Percentiles rank a stretch among this genome's conserved stretches.
These are phyloP conservation scores for Backusella parvicylindrica DNA, from an alignment of 192 early-diverging fungal species.

Conservation along the genomic window DNA sequence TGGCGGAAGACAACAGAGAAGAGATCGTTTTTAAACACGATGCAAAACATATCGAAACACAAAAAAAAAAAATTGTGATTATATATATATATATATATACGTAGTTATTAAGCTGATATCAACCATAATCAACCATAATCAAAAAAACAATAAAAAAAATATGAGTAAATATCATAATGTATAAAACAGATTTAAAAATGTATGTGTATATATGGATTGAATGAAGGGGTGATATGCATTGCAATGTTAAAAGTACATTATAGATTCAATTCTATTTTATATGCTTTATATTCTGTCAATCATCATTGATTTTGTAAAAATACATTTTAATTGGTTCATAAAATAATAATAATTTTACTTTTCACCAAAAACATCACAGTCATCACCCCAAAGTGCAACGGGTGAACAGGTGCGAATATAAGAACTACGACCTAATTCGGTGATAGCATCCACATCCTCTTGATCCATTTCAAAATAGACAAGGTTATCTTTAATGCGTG, in stretches of 20 bases:
- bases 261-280: too few species aligned
- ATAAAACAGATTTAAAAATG: not conserved
- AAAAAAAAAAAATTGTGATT: not conserved
- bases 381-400: not conserved
- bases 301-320: not conserved
- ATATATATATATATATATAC: not conserved
- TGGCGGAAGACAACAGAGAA: slow-evolving; percentile 3
- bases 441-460: slow-evolving; percentile 25
- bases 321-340: too few species aligned
- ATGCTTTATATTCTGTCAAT: too few species aligned
- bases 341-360: not conserved
- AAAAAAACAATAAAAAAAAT: not conserved
- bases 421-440: slow-evolving; percentile 14
- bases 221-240: not conserved
- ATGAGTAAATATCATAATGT: not conserved
- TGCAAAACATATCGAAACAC: too few species aligned
- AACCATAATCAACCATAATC: not conserved
- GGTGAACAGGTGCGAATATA: slow-evolving; percentile 5
- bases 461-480: slow-evolving; percentile 36
- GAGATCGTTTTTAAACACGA: not conserved
- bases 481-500: slow-evolving; percentile 53
- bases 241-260: too few species aligned
- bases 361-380: not conserved
- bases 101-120: not conserved
- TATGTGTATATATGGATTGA: too few species aligned